These are phyloP conservation scores for Lasiosphaeris hirsuta DNA, from an alignment of 495 filamentous ascomycete species.

Conservation along the genomic window DNA sequence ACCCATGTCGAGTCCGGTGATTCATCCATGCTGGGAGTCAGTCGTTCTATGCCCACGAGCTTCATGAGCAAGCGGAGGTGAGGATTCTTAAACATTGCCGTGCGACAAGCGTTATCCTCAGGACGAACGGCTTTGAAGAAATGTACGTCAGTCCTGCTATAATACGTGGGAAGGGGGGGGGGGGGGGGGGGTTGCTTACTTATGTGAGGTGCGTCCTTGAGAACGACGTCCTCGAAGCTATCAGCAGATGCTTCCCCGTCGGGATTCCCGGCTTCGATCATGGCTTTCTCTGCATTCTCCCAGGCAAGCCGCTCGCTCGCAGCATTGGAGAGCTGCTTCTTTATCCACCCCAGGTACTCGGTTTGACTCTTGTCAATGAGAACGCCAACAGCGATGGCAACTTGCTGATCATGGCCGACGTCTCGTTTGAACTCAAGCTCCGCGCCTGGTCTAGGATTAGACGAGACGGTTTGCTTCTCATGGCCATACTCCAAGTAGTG, in stretches of 20 bases:
- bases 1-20: conserved; percentile 71
- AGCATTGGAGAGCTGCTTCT: conserved; percentile 62
- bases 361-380: conserved; percentile 72
- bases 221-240: conserved; percentile 35
- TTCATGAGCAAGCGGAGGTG: conserved; percentile 84
- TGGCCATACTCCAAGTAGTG: conserved; percentile 89
- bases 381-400: conserved; percentile 73
- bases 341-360: conserved; percentile 78
- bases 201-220: conserved; percentile 38
- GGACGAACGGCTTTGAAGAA: conserved; percentile 56
- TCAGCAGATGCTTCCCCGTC: conserved; percentile 33
- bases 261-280: conserved; percentile 24
- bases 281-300: conserved; percentile 67
- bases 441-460: conserved; percentile 55
- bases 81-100: conserved; percentile 83
- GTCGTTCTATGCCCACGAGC: conserved; percentile 65
- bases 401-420: conserved; percentile 60
- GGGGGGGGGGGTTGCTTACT: conserved; percentile 36
- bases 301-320: conserved; percentile 72
- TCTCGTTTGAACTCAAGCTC: conserved; percentile 78
- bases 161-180: background rate
- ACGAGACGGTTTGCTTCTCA: conserved; percentile 68
- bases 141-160: conserved; percentile 23
- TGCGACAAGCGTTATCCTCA: conserved; percentile 62
- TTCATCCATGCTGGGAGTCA: conserved; percentile 64